phyloP scores from a whole-genome alignment of 2,329 filamentous ascomycete species.

The Fusarium camptoceras region DNA sequence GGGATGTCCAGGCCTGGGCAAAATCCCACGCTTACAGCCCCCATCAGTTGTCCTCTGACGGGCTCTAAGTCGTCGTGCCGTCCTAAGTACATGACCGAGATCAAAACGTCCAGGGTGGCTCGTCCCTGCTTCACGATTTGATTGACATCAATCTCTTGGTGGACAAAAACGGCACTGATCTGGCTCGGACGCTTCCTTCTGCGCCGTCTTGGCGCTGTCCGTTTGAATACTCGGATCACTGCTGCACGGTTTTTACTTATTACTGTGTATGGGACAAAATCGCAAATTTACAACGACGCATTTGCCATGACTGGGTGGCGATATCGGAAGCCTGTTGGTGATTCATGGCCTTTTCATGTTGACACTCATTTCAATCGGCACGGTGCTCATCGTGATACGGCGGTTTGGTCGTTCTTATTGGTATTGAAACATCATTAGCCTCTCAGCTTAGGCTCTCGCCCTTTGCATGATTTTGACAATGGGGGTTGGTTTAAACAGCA shows the following conservation, averaged over 20 bases:
- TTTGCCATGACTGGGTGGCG: neutral
- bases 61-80: slow-evolving; percentile 1
- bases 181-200: neutral
- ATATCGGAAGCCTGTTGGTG: neutral
- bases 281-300: neutral
- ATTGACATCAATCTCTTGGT: slow-evolving; percentile 24
- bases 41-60: slow-evolving; percentile 4
- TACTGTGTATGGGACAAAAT: neutral
- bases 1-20: slow-evolving; percentile 20
- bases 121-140: slow-evolving; percentile 15
- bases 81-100: slow-evolving; percentile 18
- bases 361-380: neutral
- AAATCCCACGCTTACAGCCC: slow-evolving; percentile 32
- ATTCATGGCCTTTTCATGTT: neutral
- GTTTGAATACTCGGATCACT: neutral
- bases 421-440: neutral
- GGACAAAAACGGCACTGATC: neutral
- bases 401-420: neutral
- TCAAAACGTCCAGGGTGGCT: slow-evolving; percentile 32
- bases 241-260: no score
- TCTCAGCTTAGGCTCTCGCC: neutral
- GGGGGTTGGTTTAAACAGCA: neutral
- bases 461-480: neutral
- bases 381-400: neutral
- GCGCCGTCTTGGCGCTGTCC: neutral